Conservation (phyloP, 2,329 filamentous ascomycete genomes). For the Penicillium sclerotiorum region DNA sequence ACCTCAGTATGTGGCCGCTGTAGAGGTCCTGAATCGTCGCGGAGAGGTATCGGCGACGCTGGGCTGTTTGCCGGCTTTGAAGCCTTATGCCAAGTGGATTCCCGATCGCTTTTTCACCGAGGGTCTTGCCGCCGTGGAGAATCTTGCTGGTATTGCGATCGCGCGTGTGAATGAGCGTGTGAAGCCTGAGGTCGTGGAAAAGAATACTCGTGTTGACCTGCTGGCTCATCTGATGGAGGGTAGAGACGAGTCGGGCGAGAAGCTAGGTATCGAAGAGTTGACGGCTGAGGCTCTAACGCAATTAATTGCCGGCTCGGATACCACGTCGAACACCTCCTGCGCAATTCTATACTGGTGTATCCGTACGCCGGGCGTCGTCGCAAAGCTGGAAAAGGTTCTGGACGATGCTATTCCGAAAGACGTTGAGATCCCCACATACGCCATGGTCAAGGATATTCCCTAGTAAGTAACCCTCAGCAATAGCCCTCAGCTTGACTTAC, state of each 20-base stretch:
- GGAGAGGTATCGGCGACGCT: conserved; percentile 83
- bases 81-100: conserved; percentile 78
- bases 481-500: too few relatives aligned
- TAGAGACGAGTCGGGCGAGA: conserved; percentile 75
- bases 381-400: conserved; percentile 72
- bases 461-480: too few relatives aligned
- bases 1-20: conserved; percentile 72
- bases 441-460: conserved; percentile 69
- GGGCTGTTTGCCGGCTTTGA: conserved; percentile 72
- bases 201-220: conserved; percentile 72
- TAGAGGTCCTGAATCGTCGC: conserved; percentile 84
- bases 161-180: conserved; percentile 78
- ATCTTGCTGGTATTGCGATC: conserved; percentile 84
- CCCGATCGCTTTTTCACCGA: conserved; percentile 80
- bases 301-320: conserved; percentile 72
- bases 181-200: conserved; percentile 63
- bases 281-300: conserved; percentile 89
- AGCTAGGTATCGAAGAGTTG: conserved; percentile 74
- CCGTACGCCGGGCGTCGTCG: conserved; percentile 68
- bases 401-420: conserved; percentile 67
- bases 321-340: conserved; percentile 73
- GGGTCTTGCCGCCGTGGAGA: conserved; percentile 72
- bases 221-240: conserved; percentile 83
- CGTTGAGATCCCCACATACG: conserved; percentile 68
- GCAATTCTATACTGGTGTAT: conserved; percentile 78